These are phyloP conservation scores for Penicillium odoratum DNA, from an alignment of 495 filamentous ascomycete genomes.

Conservation along the genomic window DNA sequence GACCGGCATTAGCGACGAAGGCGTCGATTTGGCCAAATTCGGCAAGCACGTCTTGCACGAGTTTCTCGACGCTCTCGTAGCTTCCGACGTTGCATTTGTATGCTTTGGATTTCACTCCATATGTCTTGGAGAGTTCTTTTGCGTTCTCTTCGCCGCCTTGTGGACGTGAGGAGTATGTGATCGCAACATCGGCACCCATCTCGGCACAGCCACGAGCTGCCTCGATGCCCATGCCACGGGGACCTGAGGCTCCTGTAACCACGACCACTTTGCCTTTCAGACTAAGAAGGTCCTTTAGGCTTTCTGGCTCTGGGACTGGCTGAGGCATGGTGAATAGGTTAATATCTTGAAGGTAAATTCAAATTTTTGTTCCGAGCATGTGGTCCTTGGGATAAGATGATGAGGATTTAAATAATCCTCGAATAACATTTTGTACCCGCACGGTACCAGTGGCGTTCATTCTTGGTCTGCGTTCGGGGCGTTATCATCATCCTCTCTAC, in stretches of 20 bases:
- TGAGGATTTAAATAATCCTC: neutral
- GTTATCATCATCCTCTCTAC: too few species aligned
- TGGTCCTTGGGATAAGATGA: neutral
- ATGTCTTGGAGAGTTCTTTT: slow-evolving; percentile 54
- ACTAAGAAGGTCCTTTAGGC: slow-evolving; percentile 64
- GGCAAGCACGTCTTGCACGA: slow-evolving; percentile 16
- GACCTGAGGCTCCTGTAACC: slow-evolving; percentile 68
- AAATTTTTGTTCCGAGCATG: too few species aligned
- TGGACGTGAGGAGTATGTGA: slow-evolving; percentile 58
- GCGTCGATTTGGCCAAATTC: slow-evolving; percentile 54
- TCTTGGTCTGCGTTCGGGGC: too few species aligned
- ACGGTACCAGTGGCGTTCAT: too few species aligned
- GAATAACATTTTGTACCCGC: too few species aligned
- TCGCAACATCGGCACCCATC: slow-evolving; percentile 70
- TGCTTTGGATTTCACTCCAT: slow-evolving; percentile 66
- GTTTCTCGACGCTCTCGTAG: slow-evolving; percentile 50
- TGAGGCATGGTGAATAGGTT: slow-evolving; percentile 47
- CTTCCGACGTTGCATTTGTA: slow-evolving; percentile 59
- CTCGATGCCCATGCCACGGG: slow-evolving; percentile 69
- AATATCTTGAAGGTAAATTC: neutral
- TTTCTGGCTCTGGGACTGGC: slow-evolving; percentile 55
- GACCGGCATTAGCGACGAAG: slow-evolving; percentile 61
- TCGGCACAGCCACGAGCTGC: slow-evolving; percentile 72
- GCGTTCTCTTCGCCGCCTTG: slow-evolving; percentile 65
- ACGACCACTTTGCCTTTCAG: slow-evolving; percentile 76